Percentiles rank a stretch among this genome's conserved stretches.
Conservation (phyloP, 106 monocot genomes). For the Posidonia australis region DNA sequence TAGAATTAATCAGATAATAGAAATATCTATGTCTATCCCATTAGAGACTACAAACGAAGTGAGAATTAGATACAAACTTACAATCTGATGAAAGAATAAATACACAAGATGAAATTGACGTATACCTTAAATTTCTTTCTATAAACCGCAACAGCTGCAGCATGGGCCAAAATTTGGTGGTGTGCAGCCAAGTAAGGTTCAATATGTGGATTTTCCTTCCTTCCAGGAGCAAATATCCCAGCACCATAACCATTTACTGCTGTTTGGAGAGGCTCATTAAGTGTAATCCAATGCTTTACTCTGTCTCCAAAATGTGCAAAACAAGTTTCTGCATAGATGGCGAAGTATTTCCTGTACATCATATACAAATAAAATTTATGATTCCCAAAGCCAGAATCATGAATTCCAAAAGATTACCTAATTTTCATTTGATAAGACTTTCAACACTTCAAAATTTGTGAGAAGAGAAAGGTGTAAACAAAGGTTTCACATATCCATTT, state of each 20-base stretch:
- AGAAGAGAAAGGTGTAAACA: too few species aligned
- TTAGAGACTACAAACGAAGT: too few species aligned
- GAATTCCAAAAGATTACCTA: not conserved
- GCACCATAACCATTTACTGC: slow-evolving; percentile 64
- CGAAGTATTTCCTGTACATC: slow-evolving; percentile 78
- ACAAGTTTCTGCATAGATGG: slow-evolving; percentile 89
- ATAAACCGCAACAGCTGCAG: slow-evolving; percentile 64
- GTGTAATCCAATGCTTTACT: slow-evolving; percentile 95
- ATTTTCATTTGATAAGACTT: not conserved
- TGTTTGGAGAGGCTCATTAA: slow-evolving; percentile 98
- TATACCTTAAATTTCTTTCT: slow-evolving; percentile 74
- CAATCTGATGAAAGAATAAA: too few species aligned
- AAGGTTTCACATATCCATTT: too few species aligned
- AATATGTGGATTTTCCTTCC: slow-evolving; percentile 20
- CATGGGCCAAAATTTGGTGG: slow-evolving; percentile 89
- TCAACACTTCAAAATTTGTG: not conserved
- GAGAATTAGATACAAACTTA: too few species aligned
- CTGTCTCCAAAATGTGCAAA: slow-evolving; percentile 90
- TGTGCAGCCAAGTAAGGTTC: slow-evolving; percentile 71
- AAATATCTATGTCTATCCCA: not conserved
- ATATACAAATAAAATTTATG: not conserved
- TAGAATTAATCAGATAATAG: not conserved
- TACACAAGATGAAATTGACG: not conserved
- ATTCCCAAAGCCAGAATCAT: slow-evolving; percentile 3
- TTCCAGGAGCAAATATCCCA: slow-evolving; percentile 93